Evolutionary conservation across 306 rosid genomes (phyloP), one percentile per base, ranked within the genome.

Genomic region (Malus domestica): DNA sequence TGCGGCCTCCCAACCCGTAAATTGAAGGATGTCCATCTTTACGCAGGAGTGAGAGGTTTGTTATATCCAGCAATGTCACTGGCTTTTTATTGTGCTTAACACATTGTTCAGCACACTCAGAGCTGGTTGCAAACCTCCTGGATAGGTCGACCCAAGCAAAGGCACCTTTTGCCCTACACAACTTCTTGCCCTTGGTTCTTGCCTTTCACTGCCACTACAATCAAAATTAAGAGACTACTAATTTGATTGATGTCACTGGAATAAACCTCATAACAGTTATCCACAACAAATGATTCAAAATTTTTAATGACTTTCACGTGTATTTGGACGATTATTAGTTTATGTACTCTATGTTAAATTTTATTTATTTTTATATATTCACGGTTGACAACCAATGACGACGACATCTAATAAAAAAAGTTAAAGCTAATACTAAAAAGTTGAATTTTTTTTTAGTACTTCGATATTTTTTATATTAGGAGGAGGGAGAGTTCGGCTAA

Each of bases 21-120:
- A 75, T 68, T 0, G 97, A 95, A 76, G 99, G 99, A 45, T 95
- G 99, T 0, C 90, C 97, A 78, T 95, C 99, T 82, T 90, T 92
- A 29, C 99, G 80, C 3, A 95, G 85, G 38, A 92, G 78, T 1
- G 98, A 95, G 35, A 92, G 87, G 13, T 81, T 79, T 44, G 97
- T 95, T 66, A 95, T 80, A 69, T 92, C 97, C 0, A 95, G 90
- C 66, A 95, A 60, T 1, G 87, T 81, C 6, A 92, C 90, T 0
- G 97, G 93, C 29, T 82, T 90, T 64, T 87, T 4, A 92, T 83
- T 73, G 61, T 92, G 45, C 79, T 70, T 13, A 92, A 65, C 5
- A 63, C 97, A 65, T 75, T 52, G 85, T 95, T 92, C 20, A 95
- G 42, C 79, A 89, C 93, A 4, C 67, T 85, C 79, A 95, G 85